Percentiles rank a stretch among this genome's conserved stretches.
phyloP scores from a whole-genome alignment of 306 rosid species.

The Amphicarpaea edgeworthii region DNA sequence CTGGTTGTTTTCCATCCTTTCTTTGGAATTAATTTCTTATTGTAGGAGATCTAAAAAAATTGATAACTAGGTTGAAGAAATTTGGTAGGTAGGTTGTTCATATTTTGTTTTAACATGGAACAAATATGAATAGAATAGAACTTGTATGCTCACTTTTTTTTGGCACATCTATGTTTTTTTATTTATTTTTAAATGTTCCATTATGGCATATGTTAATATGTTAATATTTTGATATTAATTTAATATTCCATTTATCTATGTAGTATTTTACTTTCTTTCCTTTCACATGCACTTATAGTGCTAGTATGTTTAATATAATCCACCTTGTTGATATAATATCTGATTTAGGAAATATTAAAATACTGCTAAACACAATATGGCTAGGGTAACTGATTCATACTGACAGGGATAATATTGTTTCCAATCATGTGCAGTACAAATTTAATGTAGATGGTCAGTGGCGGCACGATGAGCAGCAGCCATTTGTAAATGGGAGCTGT shows the following conservation, averaged over 20 bases:
- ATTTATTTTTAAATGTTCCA: neutral
- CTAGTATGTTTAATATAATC: constrained; percentile 22
- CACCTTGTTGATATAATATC: constrained; percentile 24
- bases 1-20: neutral
- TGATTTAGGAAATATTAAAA: constrained; percentile 39
- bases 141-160: constrained; percentile 1
- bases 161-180: neutral
- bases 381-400: constrained; percentile 29
- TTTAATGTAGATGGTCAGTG: constrained; percentile 86
- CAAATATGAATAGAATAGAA: neutral
- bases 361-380: constrained; percentile 13
- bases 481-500: constrained; percentile 59
- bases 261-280: constrained; percentile 25
- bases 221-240: neutral
- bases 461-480: constrained; percentile 83
- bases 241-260: constrained; percentile 15
- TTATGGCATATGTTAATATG: neutral
- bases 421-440: constrained; percentile 68
- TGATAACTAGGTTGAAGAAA: constrained; percentile 7
- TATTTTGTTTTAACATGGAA: constrained; percentile 1
- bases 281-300: constrained; percentile 6
- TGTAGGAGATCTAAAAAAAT: neutral
- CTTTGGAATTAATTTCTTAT: neutral
- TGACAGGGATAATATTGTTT: constrained; percentile 48
- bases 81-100: neutral